Percentiles rank a stretch among this genome's conserved stretches.
Evolutionary conservation across 2,329 filamentous ascomycete species (phyloP).

Genomic region (Paracamarosporium sp.): DNA sequence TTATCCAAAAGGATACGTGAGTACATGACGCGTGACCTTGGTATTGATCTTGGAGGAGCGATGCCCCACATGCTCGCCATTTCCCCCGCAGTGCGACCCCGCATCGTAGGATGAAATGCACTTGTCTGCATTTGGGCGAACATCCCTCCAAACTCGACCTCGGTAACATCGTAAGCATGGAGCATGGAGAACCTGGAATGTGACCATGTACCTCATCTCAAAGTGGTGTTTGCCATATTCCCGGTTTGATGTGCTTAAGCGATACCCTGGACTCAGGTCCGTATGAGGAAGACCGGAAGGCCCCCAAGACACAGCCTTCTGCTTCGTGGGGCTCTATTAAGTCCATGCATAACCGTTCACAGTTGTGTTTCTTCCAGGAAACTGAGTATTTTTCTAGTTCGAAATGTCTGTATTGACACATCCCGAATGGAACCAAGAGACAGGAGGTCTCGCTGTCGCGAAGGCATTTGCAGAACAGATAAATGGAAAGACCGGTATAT

Average conservation of each 20-base stretch:
- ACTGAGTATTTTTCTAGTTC: too few species aligned
- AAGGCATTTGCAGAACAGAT: slow-evolving; percentile 36
- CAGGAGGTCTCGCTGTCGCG: slow-evolving; percentile 39
- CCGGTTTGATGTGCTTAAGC: background rate
- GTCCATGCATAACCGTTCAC: background rate
- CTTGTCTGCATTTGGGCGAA: slow-evolving; percentile 7
- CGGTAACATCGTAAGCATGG: background rate
- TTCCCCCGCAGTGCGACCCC: slow-evolving; percentile 30
- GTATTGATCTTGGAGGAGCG: background rate
- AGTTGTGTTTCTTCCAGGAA: background rate
- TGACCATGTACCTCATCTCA: background rate
- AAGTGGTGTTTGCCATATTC: background rate
- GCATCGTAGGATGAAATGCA: slow-evolving; percentile 14
- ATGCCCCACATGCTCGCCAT: slow-evolving; percentile 29
- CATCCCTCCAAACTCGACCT: background rate
- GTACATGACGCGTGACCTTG: background rate
- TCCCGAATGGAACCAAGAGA: slow-evolving; percentile 39
- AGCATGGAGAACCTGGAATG: background rate
- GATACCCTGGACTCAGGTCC: background rate
- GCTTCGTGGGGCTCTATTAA: background rate
- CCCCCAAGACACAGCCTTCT: background rate
- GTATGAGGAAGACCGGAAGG: background rate
- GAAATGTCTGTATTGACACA: slow-evolving; percentile 39
- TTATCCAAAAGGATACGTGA: slow-evolving; percentile 6
- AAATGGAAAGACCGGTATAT: slow-evolving; percentile 32